Conservation (phyloP, 1,284 basidiomycete genomes). For the Pseudozyma sp. region DNA sequence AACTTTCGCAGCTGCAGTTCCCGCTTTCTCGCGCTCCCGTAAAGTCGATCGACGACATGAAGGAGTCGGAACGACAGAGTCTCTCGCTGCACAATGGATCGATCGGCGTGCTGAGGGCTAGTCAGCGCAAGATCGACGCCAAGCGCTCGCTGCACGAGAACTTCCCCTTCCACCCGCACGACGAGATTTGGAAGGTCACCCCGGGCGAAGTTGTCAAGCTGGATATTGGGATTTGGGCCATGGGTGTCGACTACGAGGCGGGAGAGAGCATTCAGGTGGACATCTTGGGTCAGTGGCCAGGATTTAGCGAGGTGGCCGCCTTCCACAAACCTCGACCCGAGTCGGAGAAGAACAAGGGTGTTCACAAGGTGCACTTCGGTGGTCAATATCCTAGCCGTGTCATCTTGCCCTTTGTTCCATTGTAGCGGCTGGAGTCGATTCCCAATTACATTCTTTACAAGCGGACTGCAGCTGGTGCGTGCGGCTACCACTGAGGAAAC, state of each 20-base stretch:
- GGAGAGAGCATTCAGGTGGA: conserved; percentile 55
- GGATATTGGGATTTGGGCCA: conserved; percentile 62
- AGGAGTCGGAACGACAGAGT: conserved; percentile 11
- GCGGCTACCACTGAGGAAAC: conserved; percentile 1
- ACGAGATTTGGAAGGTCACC: conserved; percentile 44
- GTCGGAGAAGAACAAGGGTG: conserved; percentile 17
- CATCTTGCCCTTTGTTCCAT: conserved; percentile 16
- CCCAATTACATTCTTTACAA: no score
- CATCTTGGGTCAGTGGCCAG: conserved; percentile 44
- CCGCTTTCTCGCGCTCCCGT: conserved; percentile 38
- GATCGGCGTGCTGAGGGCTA: conserved; percentile 57
- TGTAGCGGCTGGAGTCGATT: neutral
- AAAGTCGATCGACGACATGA: conserved; percentile 44
- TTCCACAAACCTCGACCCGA: conserved; percentile 17
- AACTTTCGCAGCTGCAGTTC: conserved; percentile 46
- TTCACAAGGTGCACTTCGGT: conserved; percentile 12
- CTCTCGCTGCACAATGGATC: conserved; percentile 45
- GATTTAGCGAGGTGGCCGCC: conserved; percentile 31
- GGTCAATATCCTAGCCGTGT: conserved; percentile 8
- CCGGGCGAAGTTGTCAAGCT: conserved; percentile 53
- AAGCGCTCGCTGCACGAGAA: conserved; percentile 16
- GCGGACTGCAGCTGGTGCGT: no score
- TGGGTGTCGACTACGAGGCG: conserved; percentile 53
- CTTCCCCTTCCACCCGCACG: conserved; percentile 41
- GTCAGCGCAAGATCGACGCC: conserved; percentile 48